Evolutionary conservation across 169 alveolate genomes (phyloP), one percentile per base, ranked within the genome.

Genomic region (Eimeria brunetti): DNA sequence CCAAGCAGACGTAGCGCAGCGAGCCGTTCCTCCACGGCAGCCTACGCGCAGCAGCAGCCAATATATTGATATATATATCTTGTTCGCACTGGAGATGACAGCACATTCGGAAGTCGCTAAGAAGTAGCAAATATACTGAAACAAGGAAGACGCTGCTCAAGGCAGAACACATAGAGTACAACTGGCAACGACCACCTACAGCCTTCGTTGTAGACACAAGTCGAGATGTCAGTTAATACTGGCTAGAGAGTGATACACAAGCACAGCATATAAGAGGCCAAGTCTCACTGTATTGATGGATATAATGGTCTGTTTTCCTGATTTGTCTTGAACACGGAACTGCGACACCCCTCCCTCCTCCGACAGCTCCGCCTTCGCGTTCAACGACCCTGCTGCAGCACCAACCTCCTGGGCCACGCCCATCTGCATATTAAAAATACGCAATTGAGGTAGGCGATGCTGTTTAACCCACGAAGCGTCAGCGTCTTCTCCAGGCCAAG

Each of bases 1-100:
- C 92, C 92, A 22, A 92, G 95, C 62, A 92, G 69, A n/a, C 64
- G 85, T n/a, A 92, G 62, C 11, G 95, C 95, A 18, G 95, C 92
- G 44, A 80, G 53, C 64, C 89, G 71, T 62, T 92, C 95, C 53
- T 92, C 95, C 14, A 92, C 95, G 1, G 95, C 95, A 38, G 95
- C 91, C 91, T 49, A 46, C 86, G 86, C n/a, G 38, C 38, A 22
- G 64, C 86, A 22, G 41, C 27, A 69, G 51, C 2, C 80, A 69
- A 4, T 9, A 69, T n/a, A 36, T 14, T 8, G 2, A 30, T n/a
- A n/a, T n/a, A n/a, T 58, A 18, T 16, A 58, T 1, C 22, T 36
- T 2, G 22, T 46, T 75, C 58, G 2, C 22, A 75, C 16, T 44
- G 62, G 20, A 38, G 53, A 44, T 6, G 5, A 44, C n/a, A 75